A percentile compares a stretch with the other conserved stretches of the same genome.
Conservation (phyloP, 2,329 filamentous ascomycete genomes). For the Nemania sp. region DNA sequence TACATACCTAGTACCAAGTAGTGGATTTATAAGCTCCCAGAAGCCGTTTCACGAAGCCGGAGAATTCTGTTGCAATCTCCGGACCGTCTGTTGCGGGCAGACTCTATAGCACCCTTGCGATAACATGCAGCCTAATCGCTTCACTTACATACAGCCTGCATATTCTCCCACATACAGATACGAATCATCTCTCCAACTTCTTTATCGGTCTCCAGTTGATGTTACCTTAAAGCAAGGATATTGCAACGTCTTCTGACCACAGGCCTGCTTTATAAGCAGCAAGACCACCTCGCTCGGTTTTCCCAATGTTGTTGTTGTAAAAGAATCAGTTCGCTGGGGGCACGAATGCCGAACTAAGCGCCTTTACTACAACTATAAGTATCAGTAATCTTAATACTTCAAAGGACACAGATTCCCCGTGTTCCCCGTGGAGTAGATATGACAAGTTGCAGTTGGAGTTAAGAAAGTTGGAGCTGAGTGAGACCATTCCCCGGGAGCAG, state of each 20-base stretch:
- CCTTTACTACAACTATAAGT: neutral
- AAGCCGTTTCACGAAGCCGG: slow-evolving; percentile 19
- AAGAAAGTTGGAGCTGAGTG: neutral
- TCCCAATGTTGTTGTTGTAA: slow-evolving; percentile 1
- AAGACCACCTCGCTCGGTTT: neutral
- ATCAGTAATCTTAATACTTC: neutral
- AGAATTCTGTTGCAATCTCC: slow-evolving; percentile 23
- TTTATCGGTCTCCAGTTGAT: slow-evolving; percentile 18
- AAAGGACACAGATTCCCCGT: neutral
- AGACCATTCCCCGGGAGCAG: neutral
- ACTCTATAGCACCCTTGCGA: neutral
- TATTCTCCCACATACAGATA: slow-evolving; percentile 24
- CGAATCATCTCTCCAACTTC: slow-evolving; percentile 10
- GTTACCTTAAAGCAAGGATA: slow-evolving; percentile 26
- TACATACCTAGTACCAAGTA: no score
- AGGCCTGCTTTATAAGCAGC: slow-evolving; percentile 31
- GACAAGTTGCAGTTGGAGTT: slow-evolving; percentile 1
- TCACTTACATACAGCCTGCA: slow-evolving; percentile 23
- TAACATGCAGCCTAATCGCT: slow-evolving; percentile 12
- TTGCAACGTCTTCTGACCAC: slow-evolving; percentile 29
- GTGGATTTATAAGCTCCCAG: slow-evolving; percentile 37
- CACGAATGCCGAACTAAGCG: slow-evolving; percentile 12
- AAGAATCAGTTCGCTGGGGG: neutral
- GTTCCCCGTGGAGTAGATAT: neutral
- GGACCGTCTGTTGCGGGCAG: slow-evolving; percentile 10